Conservation (phyloP, 2,329 filamentous ascomycete genomes). For the Botryotinia calthae region DNA sequence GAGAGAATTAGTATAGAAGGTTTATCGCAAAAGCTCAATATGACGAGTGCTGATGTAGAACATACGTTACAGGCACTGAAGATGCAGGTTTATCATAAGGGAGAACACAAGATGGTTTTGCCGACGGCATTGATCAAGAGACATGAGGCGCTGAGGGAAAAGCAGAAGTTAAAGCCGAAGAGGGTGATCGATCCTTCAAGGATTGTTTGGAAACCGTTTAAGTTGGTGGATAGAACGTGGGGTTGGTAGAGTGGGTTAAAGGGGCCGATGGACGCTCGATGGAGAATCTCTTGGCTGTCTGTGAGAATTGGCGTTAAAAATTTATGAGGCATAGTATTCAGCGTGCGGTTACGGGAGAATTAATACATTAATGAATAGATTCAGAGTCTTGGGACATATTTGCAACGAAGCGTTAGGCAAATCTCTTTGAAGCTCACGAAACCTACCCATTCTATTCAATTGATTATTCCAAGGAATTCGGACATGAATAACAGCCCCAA, state of each 20-base stretch:
- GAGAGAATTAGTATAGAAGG: conserved; percentile 81
- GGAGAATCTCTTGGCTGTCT: background rate
- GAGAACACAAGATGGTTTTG: conserved; percentile 92
- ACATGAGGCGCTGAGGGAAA: conserved; percentile 66
- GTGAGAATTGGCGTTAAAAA: background rate
- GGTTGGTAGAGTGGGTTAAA: conserved; percentile 66
- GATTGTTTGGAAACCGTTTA: conserved; percentile 94
- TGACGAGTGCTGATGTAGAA: conserved; percentile 97
- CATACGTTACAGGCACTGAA: conserved; percentile 91
- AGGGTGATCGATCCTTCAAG: conserved; percentile 72
- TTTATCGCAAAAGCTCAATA: conserved; percentile 74
- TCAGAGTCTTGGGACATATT: background rate
- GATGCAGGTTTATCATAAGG: conserved; percentile 94
- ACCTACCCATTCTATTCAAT: background rate
- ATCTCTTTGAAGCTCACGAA: background rate
- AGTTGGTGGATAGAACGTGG: conserved; percentile 86
- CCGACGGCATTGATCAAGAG: conserved; percentile 75
- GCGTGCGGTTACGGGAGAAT: background rate
- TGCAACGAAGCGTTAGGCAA: background rate
- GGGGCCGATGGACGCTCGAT: background rate
- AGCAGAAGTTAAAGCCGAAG: conserved; percentile 74
- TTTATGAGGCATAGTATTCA: background rate
- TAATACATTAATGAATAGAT: background rate
- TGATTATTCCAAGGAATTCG: background rate
- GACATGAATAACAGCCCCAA: background rate